Percentiles rank a stretch among this genome's conserved stretches.
Evolutionary conservation across 345 rosid genomes (phyloP).

Genomic region (Eucalyptus polybractea): DNA sequence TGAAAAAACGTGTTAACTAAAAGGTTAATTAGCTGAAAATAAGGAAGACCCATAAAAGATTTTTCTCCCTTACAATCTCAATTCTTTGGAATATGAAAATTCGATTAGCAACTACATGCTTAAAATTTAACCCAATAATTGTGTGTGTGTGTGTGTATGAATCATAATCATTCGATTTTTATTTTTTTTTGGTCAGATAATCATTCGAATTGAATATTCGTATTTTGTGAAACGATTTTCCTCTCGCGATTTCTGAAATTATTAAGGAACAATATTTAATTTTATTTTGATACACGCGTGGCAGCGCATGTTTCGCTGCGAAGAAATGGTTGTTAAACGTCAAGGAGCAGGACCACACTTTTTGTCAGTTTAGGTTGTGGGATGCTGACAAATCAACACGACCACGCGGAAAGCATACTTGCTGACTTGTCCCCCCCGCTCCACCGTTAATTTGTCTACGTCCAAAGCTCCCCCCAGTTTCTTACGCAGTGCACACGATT

Average conservation of each 20-base stretch:
- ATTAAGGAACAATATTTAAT: not conserved
- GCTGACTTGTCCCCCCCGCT: not conserved
- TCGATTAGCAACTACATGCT: not conserved
- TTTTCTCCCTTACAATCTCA: not conserved
- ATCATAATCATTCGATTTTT: not conserved
- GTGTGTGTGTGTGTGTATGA: rapidly evolving
- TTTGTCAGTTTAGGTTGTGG: not conserved
- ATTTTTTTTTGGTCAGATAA: too few species aligned
- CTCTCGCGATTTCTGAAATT: not conserved
- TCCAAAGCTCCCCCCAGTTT: not conserved
- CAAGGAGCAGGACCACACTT: not conserved
- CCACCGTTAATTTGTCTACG: not conserved
- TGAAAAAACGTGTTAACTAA: not conserved
- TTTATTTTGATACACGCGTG: not conserved
- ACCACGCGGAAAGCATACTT: not conserved
- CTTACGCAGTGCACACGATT: too few species aligned
- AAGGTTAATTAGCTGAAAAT: not conserved
- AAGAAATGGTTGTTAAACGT: not conserved
- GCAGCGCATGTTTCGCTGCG: not conserved
- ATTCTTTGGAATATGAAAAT: not conserved
- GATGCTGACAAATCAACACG: not conserved
- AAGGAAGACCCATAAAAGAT: not conserved
- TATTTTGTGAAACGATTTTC: not conserved
- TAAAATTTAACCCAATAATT: not conserved
- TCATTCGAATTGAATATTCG: not conserved